Evolutionary conservation across 2,329 filamentous ascomycete genomes (phyloP), one percentile per base, ranked within the genome.

Genomic region (Rugonectria rugulosa): DNA sequence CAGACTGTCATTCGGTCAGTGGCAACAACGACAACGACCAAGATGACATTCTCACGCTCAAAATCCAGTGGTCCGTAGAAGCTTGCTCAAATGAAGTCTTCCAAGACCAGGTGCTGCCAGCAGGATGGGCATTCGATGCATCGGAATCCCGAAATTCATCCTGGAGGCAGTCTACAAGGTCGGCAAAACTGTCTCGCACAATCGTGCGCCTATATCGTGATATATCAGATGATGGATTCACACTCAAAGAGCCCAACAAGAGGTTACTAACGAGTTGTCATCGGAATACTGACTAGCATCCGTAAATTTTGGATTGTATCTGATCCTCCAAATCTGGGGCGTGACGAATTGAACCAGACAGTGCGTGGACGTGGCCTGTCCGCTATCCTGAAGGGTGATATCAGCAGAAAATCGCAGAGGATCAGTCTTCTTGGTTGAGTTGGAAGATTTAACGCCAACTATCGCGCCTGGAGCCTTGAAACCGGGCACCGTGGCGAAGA

Each of bases 291-390:
- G n/a, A 10, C 4, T 12, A 9, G 23, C 12, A 12, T n/a, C 20
- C 9, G 15, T 7, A 21, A 36, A 47, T n/a, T 47, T 47, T 26
- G 31, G 44, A 27, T 47, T 36, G 21, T 37, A 47, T 26, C 31
- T 23, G 20, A 47, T 38, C 31, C 44, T 38, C 44, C 44, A 47
- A 10, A 47, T 47, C 12, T 47, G 31, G 5, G 31, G 44, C 12
- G 44, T 47, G 20, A 47, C 19, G 11, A 47, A 47, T 24, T 47
- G 44, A 27, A 47, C 44, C 14, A 47, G 32, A 36, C 44, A 47
- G 31, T 47, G 31, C 10, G 44, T 47, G n/a, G n/a, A n/a, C n/a
- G n/a, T 14, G 17, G 31, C 20, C 12, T 41, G 38, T 5, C 23
- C 38, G 21, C 20, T 11, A 20, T 24, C 20, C 23, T 27, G n/a